These are phyloP conservation scores for Linum trigynum DNA, from an alignment of 345 rosid genomes.

Conservation along the genomic window DNA sequence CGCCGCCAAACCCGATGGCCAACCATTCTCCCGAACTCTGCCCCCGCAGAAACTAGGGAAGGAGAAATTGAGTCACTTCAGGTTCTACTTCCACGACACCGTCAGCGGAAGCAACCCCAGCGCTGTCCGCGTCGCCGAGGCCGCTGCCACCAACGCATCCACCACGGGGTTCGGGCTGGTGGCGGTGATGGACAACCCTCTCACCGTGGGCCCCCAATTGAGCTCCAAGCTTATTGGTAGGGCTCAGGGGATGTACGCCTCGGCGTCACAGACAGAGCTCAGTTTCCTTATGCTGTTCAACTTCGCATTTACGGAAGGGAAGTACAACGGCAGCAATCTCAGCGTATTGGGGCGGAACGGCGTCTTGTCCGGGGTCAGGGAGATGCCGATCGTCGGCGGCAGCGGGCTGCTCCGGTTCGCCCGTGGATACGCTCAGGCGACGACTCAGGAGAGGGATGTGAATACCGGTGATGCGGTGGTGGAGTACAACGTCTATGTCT, in stretches of 20 bases:
- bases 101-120: conserved; percentile 19
- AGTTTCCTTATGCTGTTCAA: conserved; percentile 13
- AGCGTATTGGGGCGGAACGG: conserved; percentile 16
- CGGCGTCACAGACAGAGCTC: not conserved
- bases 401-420: conserved; percentile 21
- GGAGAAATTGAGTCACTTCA: no score
- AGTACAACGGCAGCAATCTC: conserved; percentile 25
- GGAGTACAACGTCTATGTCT: no score
- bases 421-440: conserved; percentile 12
- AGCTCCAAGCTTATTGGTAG: conserved; percentile 21
- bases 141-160: conserved; percentile 9
- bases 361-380: conserved; percentile 9
- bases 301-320: conserved; percentile 17
- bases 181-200: conserved; percentile 16
- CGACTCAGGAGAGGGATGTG: conserved; percentile 11
- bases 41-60: no score
- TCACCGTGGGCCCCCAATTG: conserved; percentile 15
- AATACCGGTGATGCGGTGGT: no score
- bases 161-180: not conserved
- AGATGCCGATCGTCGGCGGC: conserved; percentile 26
- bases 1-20: no score
- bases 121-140: conserved; percentile 19
- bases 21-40: no score
- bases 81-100: conserved; percentile 8
- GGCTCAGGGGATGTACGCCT: conserved; percentile 18